Conservation (phyloP, 257 asterid genomes). For the Salvia rosmarinus region DNA sequence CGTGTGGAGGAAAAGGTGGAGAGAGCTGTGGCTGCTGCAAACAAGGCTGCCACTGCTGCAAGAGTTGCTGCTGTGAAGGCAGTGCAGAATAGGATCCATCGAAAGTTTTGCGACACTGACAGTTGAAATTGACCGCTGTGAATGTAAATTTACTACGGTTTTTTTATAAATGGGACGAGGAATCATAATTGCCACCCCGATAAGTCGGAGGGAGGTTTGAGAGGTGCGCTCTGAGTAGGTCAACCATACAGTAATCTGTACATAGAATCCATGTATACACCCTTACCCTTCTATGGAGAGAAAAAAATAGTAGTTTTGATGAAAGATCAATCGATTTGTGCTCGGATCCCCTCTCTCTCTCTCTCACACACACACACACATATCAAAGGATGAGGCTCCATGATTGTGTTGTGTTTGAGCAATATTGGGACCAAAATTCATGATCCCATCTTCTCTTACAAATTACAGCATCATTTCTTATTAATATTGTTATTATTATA, state of each 20-base stretch:
- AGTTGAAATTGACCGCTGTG: slow-evolving; percentile 20
- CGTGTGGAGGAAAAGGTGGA: slow-evolving; percentile 74
- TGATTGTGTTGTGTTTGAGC: slow-evolving; percentile 39
- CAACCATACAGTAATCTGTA: slow-evolving; percentile 49
- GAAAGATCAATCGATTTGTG: slow-evolving; percentile 17
- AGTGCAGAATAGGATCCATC: slow-evolving; percentile 55
- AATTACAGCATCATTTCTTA: slow-evolving; percentile 32
- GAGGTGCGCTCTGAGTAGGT: slow-evolving; percentile 32
- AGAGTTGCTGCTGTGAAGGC: slow-evolving; percentile 71
- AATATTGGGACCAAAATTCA: slow-evolving; percentile 29
- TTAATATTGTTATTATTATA: neutral
- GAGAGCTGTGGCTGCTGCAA: slow-evolving; percentile 65
- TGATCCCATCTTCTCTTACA: slow-evolving; percentile 39
- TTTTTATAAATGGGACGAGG: slow-evolving; percentile 24
- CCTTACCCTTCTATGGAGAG: slow-evolving; percentile 31
- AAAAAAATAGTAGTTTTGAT: neutral
- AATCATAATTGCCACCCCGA: slow-evolving; percentile 39
- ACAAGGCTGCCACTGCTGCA: slow-evolving; percentile 66
- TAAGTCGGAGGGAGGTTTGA: slow-evolving; percentile 47
- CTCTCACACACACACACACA: neutral
- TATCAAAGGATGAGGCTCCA: slow-evolving; percentile 29
- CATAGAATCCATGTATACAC: slow-evolving; percentile 43
- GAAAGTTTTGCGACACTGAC: slow-evolving; percentile 49
- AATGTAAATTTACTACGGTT: slow-evolving; percentile 36
- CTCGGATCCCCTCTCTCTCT: slow-evolving; percentile 18